Base-by-base conservation (phyloP, 257 asterid species). In the Scutellaria baicalensis region DNA sequence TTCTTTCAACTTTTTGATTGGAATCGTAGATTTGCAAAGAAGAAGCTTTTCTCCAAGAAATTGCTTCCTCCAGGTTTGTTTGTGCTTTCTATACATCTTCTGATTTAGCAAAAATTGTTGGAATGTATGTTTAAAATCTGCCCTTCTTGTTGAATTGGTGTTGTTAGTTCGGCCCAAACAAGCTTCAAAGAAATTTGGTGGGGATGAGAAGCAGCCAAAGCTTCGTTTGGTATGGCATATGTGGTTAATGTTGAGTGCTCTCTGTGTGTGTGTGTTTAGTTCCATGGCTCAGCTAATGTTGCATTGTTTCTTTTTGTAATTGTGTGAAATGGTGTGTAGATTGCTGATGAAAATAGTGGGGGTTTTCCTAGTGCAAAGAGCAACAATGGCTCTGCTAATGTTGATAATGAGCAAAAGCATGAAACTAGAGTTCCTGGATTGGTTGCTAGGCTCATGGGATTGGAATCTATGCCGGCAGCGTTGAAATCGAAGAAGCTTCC, bases 371-470 rank as follows among this genome's bases (percentile, higher is more conserved):
- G 35, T 52, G 40, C 75, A 23, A 89, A 83, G 83, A 78, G 3
- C 69, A 66, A 42, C 38, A 68, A 77, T 74, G 87, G 79, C 51
- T 68, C 10, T 33, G 21, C 59, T 59, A 71, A 18, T 76, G 75
- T 14, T 33, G 85, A 76, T 62, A 11, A 50, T 57, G 93, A 75
- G 47, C 79, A 71, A 58, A 84, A 76, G 54, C 79, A 73, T 8
- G 93, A 86, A 51, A 83, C 68, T 78, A 84, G 92, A 64, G 76
- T 82, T 1, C 99, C 99, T 4, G 82, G 95, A 9, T 75, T 91
- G 85, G 90, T 94, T 69, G 99, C 97, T 39, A 80, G 96, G 84
- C 97, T 94, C 70, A 94, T 94, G 99, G 99, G 97, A 5, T 76
- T 94, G 78, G 99, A 94, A 10, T 86, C 95, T 18, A 84, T 94